phyloP scores from a whole-genome alignment of 768 basidiomycete species.

The Postia placenta region DNA sequence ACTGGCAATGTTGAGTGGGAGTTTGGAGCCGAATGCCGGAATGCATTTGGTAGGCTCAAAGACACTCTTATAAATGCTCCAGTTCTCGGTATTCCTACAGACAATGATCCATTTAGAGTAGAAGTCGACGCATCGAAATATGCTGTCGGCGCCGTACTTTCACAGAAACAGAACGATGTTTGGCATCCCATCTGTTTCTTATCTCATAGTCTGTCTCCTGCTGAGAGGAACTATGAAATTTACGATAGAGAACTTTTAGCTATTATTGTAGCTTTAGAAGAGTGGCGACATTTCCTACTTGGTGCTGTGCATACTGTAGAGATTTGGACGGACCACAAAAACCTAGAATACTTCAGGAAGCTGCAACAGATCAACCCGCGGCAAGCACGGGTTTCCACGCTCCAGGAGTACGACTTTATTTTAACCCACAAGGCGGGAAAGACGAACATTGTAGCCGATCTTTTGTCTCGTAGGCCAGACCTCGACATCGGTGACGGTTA shows the following conservation, averaged over 20 bases:
- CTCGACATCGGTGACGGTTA: too few species aligned
- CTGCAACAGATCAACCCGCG: conserved; percentile 31
- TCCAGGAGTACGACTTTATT: background rate
- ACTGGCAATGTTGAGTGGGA: conserved; percentile 17
- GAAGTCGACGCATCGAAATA: conserved; percentile 14
- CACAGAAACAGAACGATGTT: conserved; percentile 8
- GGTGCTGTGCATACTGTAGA: conserved; percentile 10
- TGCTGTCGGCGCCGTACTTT: conserved; percentile 12
- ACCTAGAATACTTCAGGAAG: conserved; percentile 38
- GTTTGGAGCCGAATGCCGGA: background rate
- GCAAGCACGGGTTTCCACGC: conserved; percentile 33
- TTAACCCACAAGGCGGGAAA: background rate
- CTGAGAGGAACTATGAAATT: conserved; percentile 42
- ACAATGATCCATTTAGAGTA: conserved; percentile 10
- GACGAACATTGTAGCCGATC: too few species aligned
- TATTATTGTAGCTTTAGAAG: conserved; percentile 31
- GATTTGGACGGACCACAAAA: conserved; percentile 24
- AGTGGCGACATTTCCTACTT: conserved; percentile 25
- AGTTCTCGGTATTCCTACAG: conserved; percentile 15
- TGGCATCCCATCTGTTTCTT: conserved; percentile 35
- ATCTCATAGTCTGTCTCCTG: conserved; percentile 24
- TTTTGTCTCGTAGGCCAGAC: too few species aligned
- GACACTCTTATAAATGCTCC: conserved; percentile 13
- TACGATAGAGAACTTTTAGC: conserved; percentile 44
- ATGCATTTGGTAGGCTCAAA: conserved; percentile 27